These are phyloP conservation scores for Penicillium sp. DNA, from an alignment of 2,329 filamentous ascomycete genomes.

Conservation along the genomic window DNA sequence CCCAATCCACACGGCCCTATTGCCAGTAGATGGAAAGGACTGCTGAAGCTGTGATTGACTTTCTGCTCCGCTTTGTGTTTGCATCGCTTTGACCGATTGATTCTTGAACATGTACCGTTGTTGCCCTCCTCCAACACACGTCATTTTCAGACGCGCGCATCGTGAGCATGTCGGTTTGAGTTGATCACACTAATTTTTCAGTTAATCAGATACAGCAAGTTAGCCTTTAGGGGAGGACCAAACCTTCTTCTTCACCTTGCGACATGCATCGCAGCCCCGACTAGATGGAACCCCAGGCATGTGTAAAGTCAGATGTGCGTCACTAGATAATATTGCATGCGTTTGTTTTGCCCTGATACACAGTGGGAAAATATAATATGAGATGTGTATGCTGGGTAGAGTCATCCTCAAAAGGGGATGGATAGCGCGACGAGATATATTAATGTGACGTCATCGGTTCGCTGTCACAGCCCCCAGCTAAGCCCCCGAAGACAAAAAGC, in stretches of 20 bases:
- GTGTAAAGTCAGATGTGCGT: not conserved
- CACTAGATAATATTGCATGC: too few relatives aligned
- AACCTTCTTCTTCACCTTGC: slow-evolving; percentile 24
- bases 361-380: not conserved
- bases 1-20: not conserved
- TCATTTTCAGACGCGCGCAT: slow-evolving; percentile 20
- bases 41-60: not conserved
- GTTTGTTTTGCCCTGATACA: too few relatives aligned
- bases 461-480: not conserved
- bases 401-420: not conserved
- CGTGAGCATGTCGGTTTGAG: slow-evolving; percentile 22
- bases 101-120: slow-evolving; percentile 25
- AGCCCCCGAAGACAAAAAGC: not conserved
- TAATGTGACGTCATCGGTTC: not conserved
- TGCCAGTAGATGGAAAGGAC: not conserved
- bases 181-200: slow-evolving; percentile 23
- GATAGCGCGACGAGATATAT: not conserved
- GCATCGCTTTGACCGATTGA: not conserved
- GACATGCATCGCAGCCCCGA: slow-evolving; percentile 23
- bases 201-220: not conserved
- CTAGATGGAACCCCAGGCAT: slow-evolving; percentile 26
- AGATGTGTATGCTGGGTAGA: not conserved
- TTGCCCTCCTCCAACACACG: slow-evolving; percentile 22
- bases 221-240: not conserved
- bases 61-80: not conserved